Base-by-base conservation (phyloP, 2,329 filamentous ascomycete genomes). In the Diaporthe helianthi region DNA sequence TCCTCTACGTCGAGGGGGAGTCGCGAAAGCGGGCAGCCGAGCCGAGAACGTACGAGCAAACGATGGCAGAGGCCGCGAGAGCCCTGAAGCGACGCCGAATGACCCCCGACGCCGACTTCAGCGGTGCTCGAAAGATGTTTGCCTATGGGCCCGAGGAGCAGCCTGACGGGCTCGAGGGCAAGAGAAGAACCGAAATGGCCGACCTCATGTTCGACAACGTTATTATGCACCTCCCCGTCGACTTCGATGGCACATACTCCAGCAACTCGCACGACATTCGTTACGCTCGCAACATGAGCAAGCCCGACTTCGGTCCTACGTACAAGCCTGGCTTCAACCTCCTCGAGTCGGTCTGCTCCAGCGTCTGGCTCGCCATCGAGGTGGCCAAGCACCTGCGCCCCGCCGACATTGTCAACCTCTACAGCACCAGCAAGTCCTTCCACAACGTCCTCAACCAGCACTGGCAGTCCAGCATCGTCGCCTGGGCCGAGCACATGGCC, bases 381-480 rank as follows among this genome's bases (percentile, higher is more conserved):
- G 74, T 92, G 9, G 84, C 85, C 69, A 83, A 83, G 72, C 81
- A 86, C 69, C 83, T 93, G 24, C 76, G 78, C 9, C 79, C 87
- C 0, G 75, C 80, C 17, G 88, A 90, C 65, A 81, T 94, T 8
- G 76, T 93, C 70, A 84, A 81, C 53, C 83, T 94, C 41, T 93
- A 92, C 81, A 82, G 85, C 72, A 86, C 89, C 73, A 91, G 87
- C 76, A 86, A 83, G 67, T 82, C 85, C 44, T 90, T 92, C 75
- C 86, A 93, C 75, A 77, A 80, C 58, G 82, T 88, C 33, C 78
- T 93, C 74, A 86, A 90, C 76, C 80, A 81, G 64, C 83, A 90
- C 73, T 84, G 90, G 76, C 84, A 84, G 10, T 86, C 86, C 46
- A 85, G 87, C 69, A 83, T 93, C 64, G 80, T 85, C 47, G 78